Evolutionary conservation across 169 alveolate genomes (phyloP).

Genomic region (Plasmodium malariae): DNA sequence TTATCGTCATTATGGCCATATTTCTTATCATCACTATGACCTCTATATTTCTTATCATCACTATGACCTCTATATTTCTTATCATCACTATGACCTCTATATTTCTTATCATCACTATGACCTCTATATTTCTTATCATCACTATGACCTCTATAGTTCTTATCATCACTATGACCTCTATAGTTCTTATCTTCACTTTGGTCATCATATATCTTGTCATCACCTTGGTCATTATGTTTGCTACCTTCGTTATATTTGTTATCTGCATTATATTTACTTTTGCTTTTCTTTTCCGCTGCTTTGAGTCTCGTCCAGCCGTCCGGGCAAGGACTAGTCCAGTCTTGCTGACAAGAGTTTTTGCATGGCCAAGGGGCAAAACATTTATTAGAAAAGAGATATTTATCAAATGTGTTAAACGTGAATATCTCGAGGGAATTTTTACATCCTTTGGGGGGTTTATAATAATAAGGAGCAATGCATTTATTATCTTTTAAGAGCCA

Average conservation of each 20-base stretch:
- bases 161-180: neutral
- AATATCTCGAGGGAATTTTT: constrained; percentile 33
- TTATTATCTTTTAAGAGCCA: constrained; percentile 76
- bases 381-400: constrained; percentile 74
- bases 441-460: constrained; percentile 82
- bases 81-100: neutral
- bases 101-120: neutral
- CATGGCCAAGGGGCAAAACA: constrained; percentile 87
- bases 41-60: neutral
- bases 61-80: neutral
- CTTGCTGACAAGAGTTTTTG: constrained; percentile 79
- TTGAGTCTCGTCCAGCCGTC: constrained; percentile 13
- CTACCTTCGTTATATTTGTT: neutral
- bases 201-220: neutral
- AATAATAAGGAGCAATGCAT: constrained; percentile 82
- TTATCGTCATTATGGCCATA: neutral
- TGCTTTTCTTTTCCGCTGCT: neutral
- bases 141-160: neutral
- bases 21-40: neutral
- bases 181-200: neutral
- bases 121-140: neutral
- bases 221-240: neutral
- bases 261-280: neutral
- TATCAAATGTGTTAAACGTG: constrained; percentile 62
- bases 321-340: constrained; percentile 74